Conservation (phyloP, 192 early-diverging fungal species). For the Thamnidium elegans region DNA sequence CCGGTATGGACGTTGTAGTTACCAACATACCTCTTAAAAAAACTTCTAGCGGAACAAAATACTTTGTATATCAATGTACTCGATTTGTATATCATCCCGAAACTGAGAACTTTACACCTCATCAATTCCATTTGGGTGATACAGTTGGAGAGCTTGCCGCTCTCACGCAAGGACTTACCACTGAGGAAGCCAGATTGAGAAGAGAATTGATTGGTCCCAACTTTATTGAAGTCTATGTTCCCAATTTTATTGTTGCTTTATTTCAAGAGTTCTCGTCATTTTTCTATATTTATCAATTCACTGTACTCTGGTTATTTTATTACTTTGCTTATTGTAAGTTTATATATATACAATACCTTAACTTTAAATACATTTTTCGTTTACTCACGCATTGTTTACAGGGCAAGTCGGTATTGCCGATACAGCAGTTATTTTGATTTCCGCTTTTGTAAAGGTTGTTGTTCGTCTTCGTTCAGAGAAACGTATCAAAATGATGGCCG, state of each 20-base stretch:
- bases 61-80: conserved; percentile 72
- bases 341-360: no score
- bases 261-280: conserved; percentile 57
- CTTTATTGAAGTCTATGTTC: conserved; percentile 62
- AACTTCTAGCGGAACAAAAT: conserved; percentile 51
- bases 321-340: conserved; percentile 46
- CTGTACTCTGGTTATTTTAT: conserved; percentile 52
- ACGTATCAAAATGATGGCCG: conserved; percentile 59
- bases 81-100: conserved; percentile 67
- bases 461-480: conserved; percentile 50
- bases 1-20: conserved; percentile 43
- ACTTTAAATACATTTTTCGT: no score
- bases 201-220: conserved; percentile 66
- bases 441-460: conserved; percentile 50
- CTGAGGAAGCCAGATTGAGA: conserved; percentile 50
- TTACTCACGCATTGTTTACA: no score
- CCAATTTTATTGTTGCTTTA: conserved; percentile 51
- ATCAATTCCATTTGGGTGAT: conserved; percentile 52
- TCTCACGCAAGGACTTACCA: conserved; percentile 45
- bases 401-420: conserved; percentile 52
- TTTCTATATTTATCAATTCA: conserved; percentile 57
- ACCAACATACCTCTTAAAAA: conserved; percentile 40
- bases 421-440: conserved; percentile 50
- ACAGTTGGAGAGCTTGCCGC: conserved; percentile 40
- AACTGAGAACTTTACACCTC: conserved; percentile 55